Evolutionary conservation across 352 stramenopile species (phyloP).

Genomic region (Globisporangium cederbergense): DNA sequence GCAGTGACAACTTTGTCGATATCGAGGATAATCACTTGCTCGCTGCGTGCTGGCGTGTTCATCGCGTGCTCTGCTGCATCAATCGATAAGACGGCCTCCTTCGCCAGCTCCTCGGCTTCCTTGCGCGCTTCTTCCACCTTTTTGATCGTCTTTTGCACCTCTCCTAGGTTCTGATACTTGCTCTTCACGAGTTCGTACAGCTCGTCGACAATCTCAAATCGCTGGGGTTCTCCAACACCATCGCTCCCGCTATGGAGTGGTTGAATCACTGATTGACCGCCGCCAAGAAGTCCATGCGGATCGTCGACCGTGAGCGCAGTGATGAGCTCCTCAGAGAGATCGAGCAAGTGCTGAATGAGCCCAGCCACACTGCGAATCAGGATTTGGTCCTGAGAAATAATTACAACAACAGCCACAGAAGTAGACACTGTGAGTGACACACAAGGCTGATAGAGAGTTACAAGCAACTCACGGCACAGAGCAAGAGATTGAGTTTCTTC

Average conservation of each 20-base stretch:
- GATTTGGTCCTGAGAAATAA: slow-evolving; percentile 27
- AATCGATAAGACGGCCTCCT: background rate
- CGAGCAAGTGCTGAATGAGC: slow-evolving; percentile 33
- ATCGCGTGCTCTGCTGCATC: background rate
- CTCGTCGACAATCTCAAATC: slow-evolving; percentile 21
- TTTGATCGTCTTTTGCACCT: slow-evolving; percentile 13
- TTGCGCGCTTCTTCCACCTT: slow-evolving; percentile 5
- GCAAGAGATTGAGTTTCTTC: slow-evolving; percentile 44
- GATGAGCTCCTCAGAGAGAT: slow-evolving; percentile 31
- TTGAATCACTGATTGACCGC: background rate
- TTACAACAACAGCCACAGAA: background rate
- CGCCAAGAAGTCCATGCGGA: slow-evolving; percentile 12
- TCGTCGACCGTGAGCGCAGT: slow-evolving; percentile 9
- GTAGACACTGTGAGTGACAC: background rate
- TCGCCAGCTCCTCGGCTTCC: slow-evolving; percentile 7
- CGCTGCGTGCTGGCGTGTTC: background rate
- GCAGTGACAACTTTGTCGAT: slow-evolving; percentile 21
- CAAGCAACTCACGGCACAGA: slow-evolving; percentile 26
- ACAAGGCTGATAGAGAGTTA: background rate
- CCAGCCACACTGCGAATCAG: slow-evolving; percentile 28
- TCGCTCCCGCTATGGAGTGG: background rate
- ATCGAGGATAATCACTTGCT: slow-evolving; percentile 31
- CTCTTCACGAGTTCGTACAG: slow-evolving; percentile 23
- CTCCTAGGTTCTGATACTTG: slow-evolving; percentile 23
- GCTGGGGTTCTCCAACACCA: background rate